Conservation (phyloP, 768 basidiomycete genomes). For the Suillus sp. region DNA sequence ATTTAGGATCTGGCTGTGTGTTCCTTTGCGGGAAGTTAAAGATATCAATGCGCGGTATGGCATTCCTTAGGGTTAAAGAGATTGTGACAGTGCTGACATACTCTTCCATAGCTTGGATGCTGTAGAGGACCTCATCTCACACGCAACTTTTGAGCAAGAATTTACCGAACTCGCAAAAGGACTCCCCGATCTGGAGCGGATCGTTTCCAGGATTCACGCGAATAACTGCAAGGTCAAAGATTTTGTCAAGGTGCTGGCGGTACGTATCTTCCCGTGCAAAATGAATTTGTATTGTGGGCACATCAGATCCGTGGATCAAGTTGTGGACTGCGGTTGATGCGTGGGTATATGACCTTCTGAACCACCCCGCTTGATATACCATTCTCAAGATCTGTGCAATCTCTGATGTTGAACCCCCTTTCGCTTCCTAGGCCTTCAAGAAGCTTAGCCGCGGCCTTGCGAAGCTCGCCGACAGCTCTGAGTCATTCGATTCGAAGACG, state of each 20-base stretch:
- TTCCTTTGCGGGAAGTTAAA: slow-evolving; percentile 77
- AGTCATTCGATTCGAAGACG: slow-evolving; percentile 75
- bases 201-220: slow-evolving; percentile 94
- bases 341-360: not conserved
- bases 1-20: slow-evolving; percentile 96
- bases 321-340: not conserved
- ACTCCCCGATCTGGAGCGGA: slow-evolving; percentile 89
- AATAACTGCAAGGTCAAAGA: slow-evolving; percentile 86
- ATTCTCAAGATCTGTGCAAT: not conserved
- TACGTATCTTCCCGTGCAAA: slow-evolving; percentile 36
- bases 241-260: slow-evolving; percentile 81
- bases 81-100: slow-evolving; percentile 18
- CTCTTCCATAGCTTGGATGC: slow-evolving; percentile 75
- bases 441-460: slow-evolving; percentile 68
- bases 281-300: slow-evolving; percentile 1
- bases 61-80: slow-evolving; percentile 15
- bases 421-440: slow-evolving; percentile 65
- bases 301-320: slow-evolving; percentile 1
- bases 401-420: slow-evolving; percentile 14
- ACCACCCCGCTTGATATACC: not conserved
- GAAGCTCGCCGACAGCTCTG: slow-evolving; percentile 62
- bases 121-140: slow-evolving; percentile 84
- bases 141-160: slow-evolving; percentile 72
- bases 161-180: slow-evolving; percentile 80
- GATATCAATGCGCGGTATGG: slow-evolving; percentile 88